A percentile compares a stretch with the other conserved stretches of the same genome.
Evolutionary conservation across 768 basidiomycete genomes (phyloP).

Genomic region (Agrocybe praecox): DNA sequence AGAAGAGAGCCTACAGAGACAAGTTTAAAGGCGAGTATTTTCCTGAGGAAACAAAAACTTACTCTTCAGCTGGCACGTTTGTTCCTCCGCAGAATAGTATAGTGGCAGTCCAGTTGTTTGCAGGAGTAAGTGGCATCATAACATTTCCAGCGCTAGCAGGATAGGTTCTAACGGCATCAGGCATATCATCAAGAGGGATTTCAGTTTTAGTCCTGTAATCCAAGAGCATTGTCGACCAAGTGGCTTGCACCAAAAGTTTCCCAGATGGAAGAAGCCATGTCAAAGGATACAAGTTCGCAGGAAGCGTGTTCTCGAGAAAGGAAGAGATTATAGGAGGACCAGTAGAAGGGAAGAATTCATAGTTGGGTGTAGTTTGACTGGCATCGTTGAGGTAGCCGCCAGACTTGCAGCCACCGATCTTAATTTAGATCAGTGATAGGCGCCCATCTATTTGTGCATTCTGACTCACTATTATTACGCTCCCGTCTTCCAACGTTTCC

Average conservation of each 20-base stretch:
- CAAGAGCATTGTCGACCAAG: constrained; percentile 62
- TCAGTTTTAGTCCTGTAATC: constrained; percentile 60
- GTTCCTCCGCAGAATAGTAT: constrained; percentile 85
- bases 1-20: constrained; percentile 40
- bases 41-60: constrained; percentile 12
- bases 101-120: constrained; percentile 82
- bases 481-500: constrained; percentile 65
- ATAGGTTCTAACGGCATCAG: constrained; percentile 68
- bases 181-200: constrained; percentile 60
- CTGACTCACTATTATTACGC: constrained; percentile 55
- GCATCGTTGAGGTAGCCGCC: constrained; percentile 77
- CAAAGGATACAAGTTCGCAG: constrained; percentile 74
- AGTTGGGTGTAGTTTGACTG: constrained; percentile 71
- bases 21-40: background rate
- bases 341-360: constrained; percentile 74
- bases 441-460: background rate
- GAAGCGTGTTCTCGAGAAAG: constrained; percentile 69
- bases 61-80: constrained; percentile 50
- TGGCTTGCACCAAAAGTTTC: constrained; percentile 60
- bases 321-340: constrained; percentile 58
- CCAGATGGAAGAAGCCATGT: constrained; percentile 74
- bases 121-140: constrained; percentile 79
- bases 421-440: background rate
- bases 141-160: constrained; percentile 76
- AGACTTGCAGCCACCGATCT: constrained; percentile 60